Evolutionary conservation across 2,329 filamentous ascomycete genomes (phyloP).

Genomic region (Fusarium newnesense): DNA sequence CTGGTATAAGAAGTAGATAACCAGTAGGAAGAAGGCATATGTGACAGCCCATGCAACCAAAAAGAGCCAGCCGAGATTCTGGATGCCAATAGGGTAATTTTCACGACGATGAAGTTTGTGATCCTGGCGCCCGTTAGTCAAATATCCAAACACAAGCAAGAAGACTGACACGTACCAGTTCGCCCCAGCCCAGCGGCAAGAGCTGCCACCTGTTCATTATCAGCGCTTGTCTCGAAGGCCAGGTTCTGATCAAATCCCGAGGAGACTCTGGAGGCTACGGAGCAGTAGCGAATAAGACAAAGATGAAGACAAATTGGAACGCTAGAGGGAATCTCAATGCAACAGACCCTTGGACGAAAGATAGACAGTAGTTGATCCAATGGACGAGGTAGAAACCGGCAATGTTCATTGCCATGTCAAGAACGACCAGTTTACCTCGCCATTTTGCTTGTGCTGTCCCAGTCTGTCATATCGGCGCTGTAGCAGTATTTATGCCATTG

Average conservation of each 20-base stretch:
- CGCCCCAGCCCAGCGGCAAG: conserved; percentile 31
- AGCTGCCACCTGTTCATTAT: conserved; percentile 1
- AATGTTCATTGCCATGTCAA: conserved; percentile 25
- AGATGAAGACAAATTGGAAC: conserved; percentile 56
- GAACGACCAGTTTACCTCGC: conserved; percentile 19
- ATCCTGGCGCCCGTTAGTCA: conserved; percentile 19
- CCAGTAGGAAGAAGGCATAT: conserved; percentile 57
- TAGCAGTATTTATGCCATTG: conserved; percentile 47
- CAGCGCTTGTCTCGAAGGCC: background rate
- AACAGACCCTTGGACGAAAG: conserved; percentile 44
- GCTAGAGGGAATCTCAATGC: conserved; percentile 58
- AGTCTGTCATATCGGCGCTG: conserved; percentile 23
- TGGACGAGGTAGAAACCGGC: conserved; percentile 37
- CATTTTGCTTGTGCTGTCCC: conserved; percentile 17
- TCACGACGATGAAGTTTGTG: conserved; percentile 45
- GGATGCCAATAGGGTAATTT: conserved; percentile 51
- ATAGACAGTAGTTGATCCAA: conserved; percentile 54
- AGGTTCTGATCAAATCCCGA: background rate
- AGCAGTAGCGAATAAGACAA: conserved; percentile 45
- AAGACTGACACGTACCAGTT: conserved; percentile 12
- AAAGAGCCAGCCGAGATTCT: conserved; percentile 61
- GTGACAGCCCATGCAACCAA: conserved; percentile 64
- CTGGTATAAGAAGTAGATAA: conserved; percentile 61
- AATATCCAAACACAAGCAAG: fast-evolving
- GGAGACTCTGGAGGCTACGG: conserved; percentile 40